Conservation (phyloP, 2,329 filamentous ascomycete genomes). For the Diaporthe vexans region DNA sequence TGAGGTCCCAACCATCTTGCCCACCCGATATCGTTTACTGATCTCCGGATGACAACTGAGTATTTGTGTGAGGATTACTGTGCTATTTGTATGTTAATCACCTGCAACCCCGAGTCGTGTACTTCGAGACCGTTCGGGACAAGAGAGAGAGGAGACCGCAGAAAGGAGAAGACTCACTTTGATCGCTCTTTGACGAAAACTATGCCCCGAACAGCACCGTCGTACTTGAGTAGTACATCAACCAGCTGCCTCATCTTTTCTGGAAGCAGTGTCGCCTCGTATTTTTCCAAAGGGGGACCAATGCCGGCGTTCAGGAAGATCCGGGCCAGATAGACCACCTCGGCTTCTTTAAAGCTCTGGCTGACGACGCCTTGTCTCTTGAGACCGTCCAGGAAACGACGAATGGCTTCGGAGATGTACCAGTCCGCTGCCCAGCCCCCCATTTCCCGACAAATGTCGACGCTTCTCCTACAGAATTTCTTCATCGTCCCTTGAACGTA, state of each 20-base stretch:
- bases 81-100: background rate
- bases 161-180: no score
- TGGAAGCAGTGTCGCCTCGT: conserved; percentile 57
- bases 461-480: conserved; percentile 64
- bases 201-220: conserved; percentile 67
- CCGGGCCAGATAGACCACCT: conserved; percentile 68
- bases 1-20: conserved; percentile 69
- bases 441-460: conserved; percentile 68
- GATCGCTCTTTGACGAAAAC: conserved; percentile 75
- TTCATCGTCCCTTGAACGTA: conserved; percentile 69
- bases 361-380: conserved; percentile 45
- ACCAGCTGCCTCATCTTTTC: conserved; percentile 72
- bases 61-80: conserved; percentile 67
- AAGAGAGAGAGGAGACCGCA: no score
- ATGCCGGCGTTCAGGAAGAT: conserved; percentile 52
- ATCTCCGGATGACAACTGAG: conserved; percentile 66
- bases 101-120: background rate
- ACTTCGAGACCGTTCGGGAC: no score
- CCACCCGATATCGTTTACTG: conserved; percentile 62
- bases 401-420: conserved; percentile 69
- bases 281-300: background rate
- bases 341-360: conserved; percentile 62
- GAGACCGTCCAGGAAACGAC: conserved; percentile 48
- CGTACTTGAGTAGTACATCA: conserved; percentile 59
- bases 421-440: conserved; percentile 79